These are phyloP conservation scores for Sphagnurus paluster DNA, from an alignment of 1,284 basidiomycete species.

Conservation along the genomic window DNA sequence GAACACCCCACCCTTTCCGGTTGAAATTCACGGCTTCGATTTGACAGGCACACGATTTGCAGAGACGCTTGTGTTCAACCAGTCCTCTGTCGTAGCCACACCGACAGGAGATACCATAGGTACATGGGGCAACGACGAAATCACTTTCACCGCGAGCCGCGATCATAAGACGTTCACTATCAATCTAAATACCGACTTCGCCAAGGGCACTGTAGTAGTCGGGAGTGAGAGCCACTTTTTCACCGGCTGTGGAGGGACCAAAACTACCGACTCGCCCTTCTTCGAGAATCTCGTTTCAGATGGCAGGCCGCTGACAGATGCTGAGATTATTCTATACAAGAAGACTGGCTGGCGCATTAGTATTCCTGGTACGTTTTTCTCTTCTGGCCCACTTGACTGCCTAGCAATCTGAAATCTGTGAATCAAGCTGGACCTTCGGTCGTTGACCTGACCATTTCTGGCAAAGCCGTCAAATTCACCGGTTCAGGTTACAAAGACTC, in stretches of 20 bases:
- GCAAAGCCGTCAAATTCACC: slow-evolving; percentile 11
- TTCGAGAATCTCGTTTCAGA: slow-evolving; percentile 15
- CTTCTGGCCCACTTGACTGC: background rate
- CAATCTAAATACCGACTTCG: slow-evolving; percentile 10
- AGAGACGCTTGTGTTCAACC: slow-evolving; percentile 11
- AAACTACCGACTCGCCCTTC: slow-evolving; percentile 13
- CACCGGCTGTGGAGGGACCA: slow-evolving; percentile 14
- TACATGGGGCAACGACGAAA: slow-evolving; percentile 16
- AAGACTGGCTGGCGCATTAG: slow-evolving; percentile 19
- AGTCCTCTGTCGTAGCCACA: slow-evolving; percentile 6
- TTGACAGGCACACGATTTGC: slow-evolving; percentile 12
- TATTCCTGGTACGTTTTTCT: slow-evolving; percentile 9
- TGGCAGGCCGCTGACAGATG: slow-evolving; percentile 9
- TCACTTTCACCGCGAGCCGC: slow-evolving; percentile 8
- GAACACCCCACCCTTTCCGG: slow-evolving; percentile 13
- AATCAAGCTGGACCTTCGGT: slow-evolving; percentile 8
- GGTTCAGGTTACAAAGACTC: slow-evolving; percentile 19
- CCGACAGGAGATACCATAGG: slow-evolving; percentile 10
- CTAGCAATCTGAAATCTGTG: background rate
- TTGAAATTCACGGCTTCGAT: slow-evolving; percentile 18
- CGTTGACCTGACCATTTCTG: slow-evolving; percentile 12
- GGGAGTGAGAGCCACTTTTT: slow-evolving; percentile 12
- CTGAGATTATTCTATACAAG: slow-evolving; percentile 14
- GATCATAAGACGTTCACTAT: slow-evolving; percentile 13
- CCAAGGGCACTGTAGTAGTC: slow-evolving; percentile 9